These are phyloP conservation scores for Gynandropsis gynandra DNA, from an alignment of 345 rosid genomes.

Conservation along the genomic window DNA sequence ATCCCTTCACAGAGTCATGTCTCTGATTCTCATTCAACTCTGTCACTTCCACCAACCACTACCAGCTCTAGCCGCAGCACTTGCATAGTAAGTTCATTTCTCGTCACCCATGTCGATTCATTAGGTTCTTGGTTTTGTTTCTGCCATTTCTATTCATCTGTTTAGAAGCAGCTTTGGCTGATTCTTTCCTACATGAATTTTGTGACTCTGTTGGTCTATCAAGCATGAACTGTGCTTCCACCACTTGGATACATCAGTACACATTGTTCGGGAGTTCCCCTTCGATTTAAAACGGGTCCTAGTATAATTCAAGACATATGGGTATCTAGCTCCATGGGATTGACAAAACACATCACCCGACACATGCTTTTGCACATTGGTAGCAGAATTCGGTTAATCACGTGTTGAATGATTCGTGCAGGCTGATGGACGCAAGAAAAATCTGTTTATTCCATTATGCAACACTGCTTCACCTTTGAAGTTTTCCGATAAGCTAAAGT, in stretches of 20 bases:
- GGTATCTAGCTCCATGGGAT: too few species aligned
- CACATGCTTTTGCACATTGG: not conserved
- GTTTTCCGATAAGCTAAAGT: slow-evolving; percentile 38
- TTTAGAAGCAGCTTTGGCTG: not conserved
- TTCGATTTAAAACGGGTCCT: too few species aligned
- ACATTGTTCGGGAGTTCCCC: too few species aligned
- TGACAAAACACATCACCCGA: too few species aligned
- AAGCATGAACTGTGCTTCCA: too few species aligned
- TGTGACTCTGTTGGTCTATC: too few species aligned
- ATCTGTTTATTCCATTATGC: slow-evolving; percentile 23
- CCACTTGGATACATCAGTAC: too few species aligned
- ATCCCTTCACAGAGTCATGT: slow-evolving; percentile 20
- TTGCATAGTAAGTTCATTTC: slow-evolving; percentile 15
- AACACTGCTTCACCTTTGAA: slow-evolving; percentile 32
- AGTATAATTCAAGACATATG: too few species aligned
- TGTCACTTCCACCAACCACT: slow-evolving; percentile 19
- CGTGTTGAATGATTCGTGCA: slow-evolving; percentile 9
- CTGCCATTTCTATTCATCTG: not conserved
- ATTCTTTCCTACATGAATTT: too few species aligned
- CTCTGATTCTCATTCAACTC: slow-evolving; percentile 21
- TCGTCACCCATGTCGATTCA: not conserved
- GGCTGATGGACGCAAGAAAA: slow-evolving; percentile 43
- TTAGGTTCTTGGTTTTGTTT: slow-evolving; percentile 8
- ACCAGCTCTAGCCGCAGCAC: slow-evolving; percentile 1
- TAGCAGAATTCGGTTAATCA: not conserved